These are phyloP conservation scores for Elongisporangium senticosum DNA, from an alignment of 352 stramenopile genomes.

Conservation along the genomic window DNA sequence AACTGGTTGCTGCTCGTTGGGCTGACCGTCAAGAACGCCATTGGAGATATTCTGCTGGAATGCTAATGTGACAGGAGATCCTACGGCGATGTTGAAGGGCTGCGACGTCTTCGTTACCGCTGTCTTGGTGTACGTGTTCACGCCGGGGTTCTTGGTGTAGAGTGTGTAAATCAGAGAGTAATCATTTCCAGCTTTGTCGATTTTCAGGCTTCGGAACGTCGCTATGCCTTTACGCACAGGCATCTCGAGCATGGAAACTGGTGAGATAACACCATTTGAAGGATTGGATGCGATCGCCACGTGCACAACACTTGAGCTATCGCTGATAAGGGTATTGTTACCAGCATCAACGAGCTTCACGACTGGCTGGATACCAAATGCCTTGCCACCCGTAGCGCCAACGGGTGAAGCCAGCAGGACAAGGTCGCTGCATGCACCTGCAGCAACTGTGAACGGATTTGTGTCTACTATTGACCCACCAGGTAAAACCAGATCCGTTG, in stretches of 20 bases:
- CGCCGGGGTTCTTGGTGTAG: constrained; percentile 38
- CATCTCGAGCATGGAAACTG: constrained; percentile 28
- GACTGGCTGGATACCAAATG: constrained; percentile 72
- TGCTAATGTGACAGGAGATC: constrained; percentile 36
- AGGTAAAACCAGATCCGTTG: constrained; percentile 40
- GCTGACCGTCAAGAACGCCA: constrained; percentile 70
- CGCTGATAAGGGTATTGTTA: constrained; percentile 54
- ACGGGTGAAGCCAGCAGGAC: constrained; percentile 35
- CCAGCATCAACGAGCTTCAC: constrained; percentile 72
- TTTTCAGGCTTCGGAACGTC: constrained; percentile 66
- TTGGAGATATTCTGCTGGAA: constrained; percentile 52
- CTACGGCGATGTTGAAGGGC: constrained; percentile 54
- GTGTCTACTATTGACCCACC: constrained; percentile 57
- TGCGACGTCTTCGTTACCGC: constrained; percentile 48
- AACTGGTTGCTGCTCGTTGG: constrained; percentile 61
- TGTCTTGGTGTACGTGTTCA: constrained; percentile 37
- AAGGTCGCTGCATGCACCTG: constrained; percentile 42
- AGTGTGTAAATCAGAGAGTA: constrained; percentile 70
- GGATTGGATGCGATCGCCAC: constrained; percentile 72
- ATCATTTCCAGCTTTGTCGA: constrained; percentile 67
- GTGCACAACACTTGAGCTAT: constrained; percentile 59
- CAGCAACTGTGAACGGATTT: constrained; percentile 73
- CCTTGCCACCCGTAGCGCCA: constrained; percentile 50
- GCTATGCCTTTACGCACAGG: constrained; percentile 46
- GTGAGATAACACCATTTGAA: constrained; percentile 42